Conservation (phyloP, 495 filamentous ascomycete genomes). For the Friedmanniomyces endolithicus region DNA sequence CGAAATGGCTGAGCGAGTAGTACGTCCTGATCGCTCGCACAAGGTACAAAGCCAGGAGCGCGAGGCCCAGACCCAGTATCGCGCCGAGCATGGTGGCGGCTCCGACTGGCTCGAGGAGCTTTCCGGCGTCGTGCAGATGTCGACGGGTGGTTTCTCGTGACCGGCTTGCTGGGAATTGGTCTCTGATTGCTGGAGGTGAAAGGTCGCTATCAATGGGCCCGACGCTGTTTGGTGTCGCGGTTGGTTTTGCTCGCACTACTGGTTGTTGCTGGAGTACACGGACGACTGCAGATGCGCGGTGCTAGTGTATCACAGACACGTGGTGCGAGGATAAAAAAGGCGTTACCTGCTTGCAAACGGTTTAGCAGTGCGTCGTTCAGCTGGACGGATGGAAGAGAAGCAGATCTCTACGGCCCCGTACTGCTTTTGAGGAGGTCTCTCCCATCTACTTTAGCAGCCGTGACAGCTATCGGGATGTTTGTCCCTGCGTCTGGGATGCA, state of each 20-base stretch:
- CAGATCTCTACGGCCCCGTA: neutral
- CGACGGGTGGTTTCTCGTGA: neutral
- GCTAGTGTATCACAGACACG: neutral
- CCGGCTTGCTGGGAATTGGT: constrained; percentile 4
- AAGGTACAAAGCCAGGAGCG: constrained; percentile 14
- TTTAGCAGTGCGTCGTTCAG: neutral
- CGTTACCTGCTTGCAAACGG: neutral
- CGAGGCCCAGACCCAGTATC: constrained; percentile 4
- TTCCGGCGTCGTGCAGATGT: constrained; percentile 13
- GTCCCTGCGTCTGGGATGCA: neutral
- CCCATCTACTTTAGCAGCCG: neutral
- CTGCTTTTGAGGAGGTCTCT: neutral
- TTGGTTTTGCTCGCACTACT: neutral
- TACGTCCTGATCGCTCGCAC: constrained; percentile 15
- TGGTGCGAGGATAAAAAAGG: neutral
- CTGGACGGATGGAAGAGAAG: neutral
- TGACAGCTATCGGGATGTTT: neutral
- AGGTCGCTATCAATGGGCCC: neutral
- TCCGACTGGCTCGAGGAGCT: neutral
- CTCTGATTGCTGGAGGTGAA: constrained; percentile 7
- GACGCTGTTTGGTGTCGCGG: neutral
- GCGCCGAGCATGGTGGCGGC: constrained; percentile 11
- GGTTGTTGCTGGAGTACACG: neutral
- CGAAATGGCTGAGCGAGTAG: constrained; percentile 18
- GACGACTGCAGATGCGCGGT: neutral